Percentiles rank a stretch among this genome's conserved stretches.
Conservation (phyloP, 2,329 filamentous ascomycete genomes). For the Cladobotryum protrusum region DNA sequence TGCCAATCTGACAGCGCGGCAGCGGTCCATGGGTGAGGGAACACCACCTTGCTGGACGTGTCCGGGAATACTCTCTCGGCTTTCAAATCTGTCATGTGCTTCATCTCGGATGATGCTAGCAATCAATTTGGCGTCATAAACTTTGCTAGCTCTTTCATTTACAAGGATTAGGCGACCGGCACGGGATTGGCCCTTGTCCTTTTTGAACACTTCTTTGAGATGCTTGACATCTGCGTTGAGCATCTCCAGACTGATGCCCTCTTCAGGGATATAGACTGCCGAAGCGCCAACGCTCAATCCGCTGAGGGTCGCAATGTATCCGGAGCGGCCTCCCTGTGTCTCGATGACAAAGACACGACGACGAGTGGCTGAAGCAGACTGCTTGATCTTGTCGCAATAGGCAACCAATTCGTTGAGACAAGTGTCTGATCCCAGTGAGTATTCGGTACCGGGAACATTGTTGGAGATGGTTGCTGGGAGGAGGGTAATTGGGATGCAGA, state of each 20-base stretch:
- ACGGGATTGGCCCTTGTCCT: constrained; percentile 80
- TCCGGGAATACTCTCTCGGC: constrained; percentile 82
- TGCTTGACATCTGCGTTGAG: constrained; percentile 84
- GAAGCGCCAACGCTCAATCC: constrained; percentile 87
- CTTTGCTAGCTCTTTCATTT: constrained; percentile 87
- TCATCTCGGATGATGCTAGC: constrained; percentile 95
- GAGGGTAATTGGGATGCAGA: constrained; percentile 87
- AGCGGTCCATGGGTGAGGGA: constrained; percentile 92
- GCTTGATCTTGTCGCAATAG: constrained; percentile 96
- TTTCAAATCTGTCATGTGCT: constrained; percentile 85
- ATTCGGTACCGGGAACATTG: constrained; percentile 96
- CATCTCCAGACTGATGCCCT: constrained; percentile 92
- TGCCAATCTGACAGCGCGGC: constrained; percentile 82
- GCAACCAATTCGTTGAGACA: constrained; percentile 91
- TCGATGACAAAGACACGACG: constrained; percentile 96
- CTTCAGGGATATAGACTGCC: constrained; percentile 94
- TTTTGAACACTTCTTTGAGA: constrained; percentile 75
- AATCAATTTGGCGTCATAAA: constrained; percentile 88
- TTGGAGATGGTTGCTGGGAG: constrained; percentile 97
- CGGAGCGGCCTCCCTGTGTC: constrained; percentile 90
- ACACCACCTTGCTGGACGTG: constrained; percentile 93
- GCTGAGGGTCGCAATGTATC: constrained; percentile 86
- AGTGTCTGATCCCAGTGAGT: constrained; percentile 92
- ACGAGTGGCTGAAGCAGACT: constrained; percentile 89
- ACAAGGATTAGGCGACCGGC: constrained; percentile 93